Base-by-base conservation (phyloP, 768 basidiomycete species). In the Psilocybe cyanescens region DNA sequence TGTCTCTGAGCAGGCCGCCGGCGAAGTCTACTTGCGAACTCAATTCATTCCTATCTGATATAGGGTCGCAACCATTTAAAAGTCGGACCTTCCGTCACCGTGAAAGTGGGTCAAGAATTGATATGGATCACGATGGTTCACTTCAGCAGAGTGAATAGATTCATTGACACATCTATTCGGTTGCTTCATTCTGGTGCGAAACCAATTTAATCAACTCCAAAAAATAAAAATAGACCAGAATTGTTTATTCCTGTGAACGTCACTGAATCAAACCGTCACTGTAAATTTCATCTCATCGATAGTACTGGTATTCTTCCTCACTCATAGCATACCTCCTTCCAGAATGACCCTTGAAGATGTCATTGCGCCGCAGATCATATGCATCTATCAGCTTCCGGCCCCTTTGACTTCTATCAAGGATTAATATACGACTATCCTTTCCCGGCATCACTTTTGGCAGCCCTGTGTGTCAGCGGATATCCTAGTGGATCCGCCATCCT, bases 341-440 rank as follows among this genome's bases (percentile, higher is more conserved):
- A 53, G 51, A 53, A 53, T 33, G 48, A 29, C 6, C 29, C 12
- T 16, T 5, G 17, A 46, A 24, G 35, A 59, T 70, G 68, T 68
- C 70, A 59, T 68, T 72, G 65, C 74, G 67, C 74, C 75, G 74
- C 73, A 70, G 72, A 77, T 77, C 73, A 44, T 44, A 44, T 16
- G 67, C 66, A 68, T 57, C 51, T 59, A 64, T 63, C 64, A 55
- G 58, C 68, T 68, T 71, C 67, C 67, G 68, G 72, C 71, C 61
- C 74, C 74, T 72, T 62, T 66, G 67, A 63, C 73, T 74, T 75
- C 73, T 67, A 72, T 72, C 61, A 45, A 58, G 51, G 67, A 68
- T 71, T 70, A 58, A 68, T 69, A 63, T 50, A 47, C 66, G 70
- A 61, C 70, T 62, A 57, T 52, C 54, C 61, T 46, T 49, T 44